Base-by-base conservation (phyloP, 306 rosid species). In the Chamaecrista fasciculata region DNA sequence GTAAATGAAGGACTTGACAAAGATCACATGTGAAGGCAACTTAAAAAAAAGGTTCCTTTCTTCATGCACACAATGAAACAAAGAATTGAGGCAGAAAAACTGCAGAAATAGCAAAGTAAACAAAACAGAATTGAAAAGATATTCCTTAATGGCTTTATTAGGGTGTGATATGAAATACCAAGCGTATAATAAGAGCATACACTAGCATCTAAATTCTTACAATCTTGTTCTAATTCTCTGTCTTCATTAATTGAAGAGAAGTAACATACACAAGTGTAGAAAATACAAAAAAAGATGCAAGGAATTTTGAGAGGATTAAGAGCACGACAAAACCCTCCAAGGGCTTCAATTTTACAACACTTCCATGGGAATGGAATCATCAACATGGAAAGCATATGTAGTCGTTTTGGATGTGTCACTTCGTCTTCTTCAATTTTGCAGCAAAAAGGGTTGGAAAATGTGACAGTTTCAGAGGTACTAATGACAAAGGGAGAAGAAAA, bases 401-500 rank as follows among this genome's bases (percentile, higher is more conserved):
- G 83, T 3, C 68, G 76, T 8, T 81, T 72, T 21, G 86, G 86
- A 71, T 21, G 80, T 29, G 66, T 62, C 11, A 76, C 77, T 0
- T 73, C 87, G 29, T 78, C 83, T 43, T 67, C 90, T 5, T 44
- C 82, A 33, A 52, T n/a, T n/a, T n/a, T 53, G 76, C 87, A 76
- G 59, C 81, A 63, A 60, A 91, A 85, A 71, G 96, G 96, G 23
- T 74, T 91, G 66, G 97, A 91, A 86, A 89, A 94, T 76, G 91
- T 91, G 8, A 84, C 89, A 0, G 99, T 94, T 1, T 83, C 90
- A 0, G 97, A 94, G 68, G 84, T 88, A 21, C 83, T 94, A 5
- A 34, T 77, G 82, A 74, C 80, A 11, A 89, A 84, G 67, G 89
- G 76, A 76, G 90, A 75, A 28, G 87, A 82, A 78, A 80, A 70